phyloP scores from a whole-genome alignment of 352 stramenopile genomes.

The Phytophthora macrochlamydospora region DNA sequence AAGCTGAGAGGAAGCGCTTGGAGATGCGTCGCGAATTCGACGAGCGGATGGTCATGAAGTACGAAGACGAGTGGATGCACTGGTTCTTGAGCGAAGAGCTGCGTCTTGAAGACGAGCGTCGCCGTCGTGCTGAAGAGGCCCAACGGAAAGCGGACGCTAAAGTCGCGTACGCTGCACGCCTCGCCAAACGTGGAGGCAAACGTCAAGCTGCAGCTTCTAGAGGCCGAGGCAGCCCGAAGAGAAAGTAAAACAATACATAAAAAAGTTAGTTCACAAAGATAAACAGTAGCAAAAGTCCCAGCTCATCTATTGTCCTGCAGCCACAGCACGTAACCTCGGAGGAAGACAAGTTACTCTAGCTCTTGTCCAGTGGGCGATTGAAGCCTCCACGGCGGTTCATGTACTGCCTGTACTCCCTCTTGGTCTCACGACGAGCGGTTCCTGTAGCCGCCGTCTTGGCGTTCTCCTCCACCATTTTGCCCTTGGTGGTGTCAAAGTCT shows the following conservation, averaged over 20 bases:
- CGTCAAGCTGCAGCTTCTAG: conserved; percentile 38
- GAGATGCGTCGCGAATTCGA: conserved; percentile 55
- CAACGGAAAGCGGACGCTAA: conserved; percentile 50
- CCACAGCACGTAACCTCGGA: neutral
- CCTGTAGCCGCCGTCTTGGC: conserved; percentile 76
- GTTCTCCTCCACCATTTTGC: conserved; percentile 94
- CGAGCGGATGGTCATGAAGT: conserved; percentile 68
- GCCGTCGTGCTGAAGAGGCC: conserved; percentile 42
- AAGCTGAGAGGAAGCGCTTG: conserved; percentile 37
- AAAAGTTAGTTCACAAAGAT: too few relatives aligned
- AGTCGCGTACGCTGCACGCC: conserved; percentile 55
- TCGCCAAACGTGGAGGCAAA: conserved; percentile 60
- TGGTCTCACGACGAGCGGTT: conserved; percentile 87
- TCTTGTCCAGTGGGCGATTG: conserved; percentile 93
- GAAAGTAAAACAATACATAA: neutral
- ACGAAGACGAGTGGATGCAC: conserved; percentile 69
- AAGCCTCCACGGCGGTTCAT: conserved; percentile 97
- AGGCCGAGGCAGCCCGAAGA: conserved; percentile 16
- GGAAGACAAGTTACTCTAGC: neutral
- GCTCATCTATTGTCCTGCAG: neutral
- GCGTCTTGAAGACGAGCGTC: conserved; percentile 49
- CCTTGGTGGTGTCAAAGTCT: conserved; percentile 94
- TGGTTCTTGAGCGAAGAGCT: conserved; percentile 59
- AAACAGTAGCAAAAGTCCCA: neutral
- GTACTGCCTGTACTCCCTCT: conserved; percentile 96